Evolutionary conservation across 1,284 basidiomycete species (phyloP).

Genomic region (Sparassis latifolia): DNA sequence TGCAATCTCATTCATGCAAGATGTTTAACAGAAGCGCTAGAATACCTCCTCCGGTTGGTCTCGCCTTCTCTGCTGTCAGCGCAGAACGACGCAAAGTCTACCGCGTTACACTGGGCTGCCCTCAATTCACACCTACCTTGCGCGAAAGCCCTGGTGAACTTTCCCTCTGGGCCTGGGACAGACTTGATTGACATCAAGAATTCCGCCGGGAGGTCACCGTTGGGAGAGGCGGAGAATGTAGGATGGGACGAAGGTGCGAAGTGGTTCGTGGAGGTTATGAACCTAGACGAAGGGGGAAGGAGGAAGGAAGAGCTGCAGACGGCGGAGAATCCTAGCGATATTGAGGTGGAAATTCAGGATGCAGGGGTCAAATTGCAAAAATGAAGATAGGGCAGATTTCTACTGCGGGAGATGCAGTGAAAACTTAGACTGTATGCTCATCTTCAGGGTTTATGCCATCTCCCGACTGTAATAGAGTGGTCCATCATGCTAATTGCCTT

Average conservation of each 20-base stretch:
- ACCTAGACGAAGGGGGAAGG: slow-evolving; percentile 43
- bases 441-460: no score
- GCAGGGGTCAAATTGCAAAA: slow-evolving; percentile 53
- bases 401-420: neutral
- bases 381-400: slow-evolving; percentile 37
- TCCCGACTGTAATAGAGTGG: no score
- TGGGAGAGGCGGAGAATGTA: slow-evolving; percentile 70
- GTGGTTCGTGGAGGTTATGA: slow-evolving; percentile 75
- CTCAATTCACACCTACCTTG: slow-evolving; percentile 71
- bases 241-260: slow-evolving; percentile 77
- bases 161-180: slow-evolving; percentile 49
- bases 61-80: slow-evolving; percentile 50
- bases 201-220: slow-evolving; percentile 56
- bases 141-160: slow-evolving; percentile 60
- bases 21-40: slow-evolving; percentile 55
- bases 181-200: slow-evolving; percentile 73
- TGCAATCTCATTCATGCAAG: slow-evolving; percentile 38
- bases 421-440: neutral
- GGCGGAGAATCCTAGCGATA: slow-evolving; percentile 29
- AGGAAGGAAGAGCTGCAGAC: slow-evolving; percentile 32
- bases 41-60: slow-evolving; percentile 61
- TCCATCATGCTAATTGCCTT: neutral
- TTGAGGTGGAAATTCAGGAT: slow-evolving; percentile 62
- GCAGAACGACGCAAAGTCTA: slow-evolving; percentile 68
- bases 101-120: slow-evolving; percentile 85